Base-by-base conservation (phyloP, 495 filamentous ascomycete genomes). In the Tuber brumale region DNA sequence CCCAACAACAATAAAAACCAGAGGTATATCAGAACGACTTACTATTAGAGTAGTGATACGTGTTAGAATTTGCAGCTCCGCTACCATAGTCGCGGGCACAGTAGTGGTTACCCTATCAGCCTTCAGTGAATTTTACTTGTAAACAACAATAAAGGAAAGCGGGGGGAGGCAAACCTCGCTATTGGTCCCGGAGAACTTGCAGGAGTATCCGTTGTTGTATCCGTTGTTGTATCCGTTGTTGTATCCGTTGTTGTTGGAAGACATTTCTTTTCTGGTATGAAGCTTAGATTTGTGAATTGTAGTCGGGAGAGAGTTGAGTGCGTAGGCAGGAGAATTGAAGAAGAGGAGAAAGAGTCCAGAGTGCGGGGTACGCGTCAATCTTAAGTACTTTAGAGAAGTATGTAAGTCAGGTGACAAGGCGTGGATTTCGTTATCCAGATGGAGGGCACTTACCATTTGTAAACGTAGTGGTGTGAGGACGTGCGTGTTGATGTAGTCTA, bases 31-130 rank as follows among this genome's bases (percentile, higher is more conserved):
- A 75, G 27, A 73, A 80, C 2, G 35, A 73, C 84, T 83, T 71
- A 86, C 86, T 77, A 81, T 89, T 89, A 72, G 87, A 88, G 75
- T 89, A 89, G 80, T 89, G 88, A 82, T 89, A 89, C 1, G 86
- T 81, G 82, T 89, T 89, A 6, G 78, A 73, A 78, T 88, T 88
- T 0, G 82, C 39, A 9, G 84, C 86, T 70, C 79, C 71, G 74
- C 81, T 83, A 72, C 87, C 86, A 79, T 87, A 88, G 79, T 90
- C 88, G 45, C 88, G 86, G 72, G 84, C 70, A 83, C 85, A 88
- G 76, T 86, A 89, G 81, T 88, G 87, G 84, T 89, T 90, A 45
- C 86, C 87, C 86, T 88, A 27, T 37, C 19, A 23, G 48, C 14
- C 23, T n/a, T 45, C 42, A 73, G 51, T 74, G 27, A 6, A 31